Base-by-base conservation (phyloP, 2,329 filamentous ascomycete species). In the Leptographium lundbergii region DNA sequence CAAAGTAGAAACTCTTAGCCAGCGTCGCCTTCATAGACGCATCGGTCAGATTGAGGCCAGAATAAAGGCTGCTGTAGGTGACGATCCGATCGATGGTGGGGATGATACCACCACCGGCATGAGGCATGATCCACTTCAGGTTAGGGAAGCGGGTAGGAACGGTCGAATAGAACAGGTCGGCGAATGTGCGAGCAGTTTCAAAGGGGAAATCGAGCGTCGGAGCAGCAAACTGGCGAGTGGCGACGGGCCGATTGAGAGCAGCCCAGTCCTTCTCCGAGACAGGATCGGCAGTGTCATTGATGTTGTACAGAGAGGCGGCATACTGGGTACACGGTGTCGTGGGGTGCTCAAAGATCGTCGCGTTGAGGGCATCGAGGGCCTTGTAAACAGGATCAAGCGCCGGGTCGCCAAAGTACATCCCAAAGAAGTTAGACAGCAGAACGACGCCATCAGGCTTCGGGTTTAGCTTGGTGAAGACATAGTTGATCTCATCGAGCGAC, bases 331-430 rank as follows among this genome's bases (percentile, higher is more conserved):
- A 75, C 0, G 75, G 76, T n/a, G 70, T 77, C 0, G 78, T 81
- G 0, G 78, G 79, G 59, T 83, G 80, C 53, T 81, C 75, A 65
- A 83, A 82, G 0, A 81, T 69, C 1, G 72, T 74, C 0, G 75
- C 75, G 4, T 74, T 69, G 1, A 76, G 66, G 3, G 67, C 63
- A 58, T 81, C 75, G 29, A 83, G 66, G 42, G 73, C 74, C 2
- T 73, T 70, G 61, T 79, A 81, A 14, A 82, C 69, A 0, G 69
- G 67, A 25, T 75, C 72, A 32, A 82, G 71, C 1, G 62, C 63
- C 0, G 67, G 60, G 61, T 79, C 73, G 4, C 80, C 80, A 0
- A 81, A 66, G 63, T 82, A 82, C 14, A 73, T 63, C 6, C 79
- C 79, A 54, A 79, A 74, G 27, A 73, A 73, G 60, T 82, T 83